A percentile compares a stretch with the other conserved stretches of the same genome.
phyloP scores from a whole-genome alignment of 345 rosid genomes.

The Heritiera littoralis region DNA sequence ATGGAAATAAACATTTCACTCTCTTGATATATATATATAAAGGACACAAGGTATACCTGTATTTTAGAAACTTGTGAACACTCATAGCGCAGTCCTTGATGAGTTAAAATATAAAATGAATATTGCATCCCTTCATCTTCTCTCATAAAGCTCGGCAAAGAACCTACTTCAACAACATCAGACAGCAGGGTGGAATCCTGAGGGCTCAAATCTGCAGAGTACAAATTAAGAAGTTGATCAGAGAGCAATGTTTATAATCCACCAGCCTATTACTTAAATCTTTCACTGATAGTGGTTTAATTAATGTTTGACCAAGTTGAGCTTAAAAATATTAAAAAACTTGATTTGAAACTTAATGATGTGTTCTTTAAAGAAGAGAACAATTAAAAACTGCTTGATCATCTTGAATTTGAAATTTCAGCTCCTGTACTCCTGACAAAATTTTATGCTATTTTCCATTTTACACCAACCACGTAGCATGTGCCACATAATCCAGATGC shows the following conservation, averaged over 20 bases:
- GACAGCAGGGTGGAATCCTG: conserved; percentile 85
- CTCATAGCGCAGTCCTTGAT: conserved; percentile 79
- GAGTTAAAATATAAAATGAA: conserved; percentile 69
- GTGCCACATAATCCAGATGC: not conserved
- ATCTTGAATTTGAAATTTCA: not conserved
- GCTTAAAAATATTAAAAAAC: not conserved
- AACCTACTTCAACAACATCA: conserved; percentile 76
- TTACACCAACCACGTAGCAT: not conserved
- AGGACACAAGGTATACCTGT: conserved; percentile 47
- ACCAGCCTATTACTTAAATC: not conserved
- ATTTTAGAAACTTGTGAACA: conserved; percentile 71
- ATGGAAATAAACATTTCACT: not conserved
- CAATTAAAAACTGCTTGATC: not conserved
- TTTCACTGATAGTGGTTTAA: not conserved
- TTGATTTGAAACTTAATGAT: not conserved
- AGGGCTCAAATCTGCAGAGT: conserved; percentile 84
- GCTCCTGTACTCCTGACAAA: not conserved
- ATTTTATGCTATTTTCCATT: not conserved
- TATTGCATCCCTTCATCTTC: conserved; percentile 61
- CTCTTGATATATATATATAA: not conserved
- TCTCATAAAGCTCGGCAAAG: conserved; percentile 62
- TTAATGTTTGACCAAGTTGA: not conserved
- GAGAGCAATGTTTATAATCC: not conserved
- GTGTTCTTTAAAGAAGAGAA: not conserved
- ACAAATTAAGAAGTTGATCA: conserved; percentile 3